These are phyloP conservation scores for Kurtzmaniella cleridarum DNA, from an alignment of 805 yeast species.

Conservation along the genomic window DNA sequence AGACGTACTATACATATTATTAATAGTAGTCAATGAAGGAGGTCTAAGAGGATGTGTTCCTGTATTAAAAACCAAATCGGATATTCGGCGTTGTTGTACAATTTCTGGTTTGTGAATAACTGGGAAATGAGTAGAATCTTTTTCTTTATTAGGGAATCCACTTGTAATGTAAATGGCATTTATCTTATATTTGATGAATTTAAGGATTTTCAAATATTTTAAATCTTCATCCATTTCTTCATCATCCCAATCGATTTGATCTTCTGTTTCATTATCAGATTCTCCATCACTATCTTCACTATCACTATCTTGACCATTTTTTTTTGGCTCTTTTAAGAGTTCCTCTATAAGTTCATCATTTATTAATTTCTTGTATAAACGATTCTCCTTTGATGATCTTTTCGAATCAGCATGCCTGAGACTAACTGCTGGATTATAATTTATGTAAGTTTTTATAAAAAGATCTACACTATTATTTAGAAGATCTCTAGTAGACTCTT, in stretches of 20 bases:
- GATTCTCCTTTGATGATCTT: slow-evolving; percentile 22
- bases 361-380: slow-evolving; percentile 30
- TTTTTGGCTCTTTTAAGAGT: slow-evolving; percentile 25
- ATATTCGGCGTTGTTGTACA: no score
- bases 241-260: slow-evolving; percentile 43
- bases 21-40: no score
- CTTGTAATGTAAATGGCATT: not conserved
- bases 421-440: slow-evolving; percentile 22
- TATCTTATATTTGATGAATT: slow-evolving; percentile 34
- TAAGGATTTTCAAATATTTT: slow-evolving; percentile 37
- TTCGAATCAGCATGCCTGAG: not conserved
- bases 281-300: slow-evolving; percentile 18
- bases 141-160: no score
- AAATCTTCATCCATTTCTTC: slow-evolving; percentile 44
- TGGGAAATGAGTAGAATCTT: no score
- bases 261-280: slow-evolving; percentile 6
- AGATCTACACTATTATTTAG: slow-evolving; percentile 24
- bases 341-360: slow-evolving; percentile 37
- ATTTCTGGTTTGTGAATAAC: no score
- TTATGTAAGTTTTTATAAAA: slow-evolving; percentile 33
- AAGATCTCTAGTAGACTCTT: slow-evolving; percentile 14
- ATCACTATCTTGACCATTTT: slow-evolving; percentile 20
- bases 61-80: no score
- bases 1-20: no score
- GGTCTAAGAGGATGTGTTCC: no score